These are phyloP conservation scores for Paramecium biaurelia DNA, from an alignment of 73 alveolate species.

Conservation along the genomic window DNA sequence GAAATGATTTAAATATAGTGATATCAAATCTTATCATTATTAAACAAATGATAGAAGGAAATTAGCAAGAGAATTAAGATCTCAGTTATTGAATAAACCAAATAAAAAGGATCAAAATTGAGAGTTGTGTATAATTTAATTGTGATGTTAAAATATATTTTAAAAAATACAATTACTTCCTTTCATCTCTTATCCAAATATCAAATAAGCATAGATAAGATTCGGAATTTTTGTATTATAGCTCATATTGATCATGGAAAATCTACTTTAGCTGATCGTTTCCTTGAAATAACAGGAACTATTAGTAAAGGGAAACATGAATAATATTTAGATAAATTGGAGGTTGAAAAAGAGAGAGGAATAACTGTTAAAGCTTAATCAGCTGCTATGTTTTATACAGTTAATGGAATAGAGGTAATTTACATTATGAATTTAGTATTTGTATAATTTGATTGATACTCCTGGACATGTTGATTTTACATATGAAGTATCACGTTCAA, in stretches of 20 bases:
- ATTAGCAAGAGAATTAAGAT: constrained; percentile 28
- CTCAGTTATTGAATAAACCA: background rate
- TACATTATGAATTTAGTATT: background rate
- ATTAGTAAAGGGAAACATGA: constrained; percentile 43
- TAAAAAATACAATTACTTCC: background rate
- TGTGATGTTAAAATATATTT: background rate
- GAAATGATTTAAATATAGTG: background rate
- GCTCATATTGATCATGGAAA: constrained; percentile 97
- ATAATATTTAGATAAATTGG: constrained; percentile 52
- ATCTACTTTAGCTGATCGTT: constrained; percentile 66
- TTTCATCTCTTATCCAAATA: background rate
- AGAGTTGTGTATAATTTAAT: background rate
- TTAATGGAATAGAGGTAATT: background rate
- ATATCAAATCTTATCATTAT: constrained; percentile 9
- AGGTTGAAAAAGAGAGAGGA: constrained; percentile 94
- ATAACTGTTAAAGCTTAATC: constrained; percentile 89
- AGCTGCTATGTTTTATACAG: constrained; percentile 80
- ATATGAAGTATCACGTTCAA: constrained; percentile 78
- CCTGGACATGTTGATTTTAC: constrained; percentile 97
- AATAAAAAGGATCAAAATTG: background rate
- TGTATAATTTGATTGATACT: constrained; percentile 90
- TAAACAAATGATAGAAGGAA: background rate
- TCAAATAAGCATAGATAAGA: constrained; percentile 51
- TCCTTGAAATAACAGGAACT: constrained; percentile 50
- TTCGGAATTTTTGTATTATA: constrained; percentile 85